Conservation (phyloP, 106 monocot species). For the Cymbidium sinense region DNA sequence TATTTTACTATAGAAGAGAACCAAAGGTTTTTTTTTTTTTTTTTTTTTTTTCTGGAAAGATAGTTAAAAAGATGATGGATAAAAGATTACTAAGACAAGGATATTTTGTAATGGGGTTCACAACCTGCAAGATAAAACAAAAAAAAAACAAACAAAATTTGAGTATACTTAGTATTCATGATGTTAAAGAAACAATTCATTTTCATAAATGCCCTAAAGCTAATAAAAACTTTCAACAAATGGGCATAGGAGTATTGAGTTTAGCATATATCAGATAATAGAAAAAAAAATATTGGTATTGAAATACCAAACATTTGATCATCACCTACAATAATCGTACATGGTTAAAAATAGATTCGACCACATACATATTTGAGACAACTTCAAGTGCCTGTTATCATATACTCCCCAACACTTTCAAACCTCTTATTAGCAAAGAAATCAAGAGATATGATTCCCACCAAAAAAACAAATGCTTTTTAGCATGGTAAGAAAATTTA, state of each 20-base stretch:
- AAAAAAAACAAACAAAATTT: background rate
- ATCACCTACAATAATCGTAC: background rate
- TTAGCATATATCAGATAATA: background rate
- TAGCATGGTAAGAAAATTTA: background rate
- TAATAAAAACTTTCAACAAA: background rate
- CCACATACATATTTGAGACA: too few species aligned
- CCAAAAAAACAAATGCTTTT: background rate
- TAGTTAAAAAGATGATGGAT: background rate
- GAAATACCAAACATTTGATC: background rate
- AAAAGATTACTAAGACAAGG: constrained; percentile 35
- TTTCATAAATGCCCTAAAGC: background rate
- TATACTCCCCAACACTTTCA: too few species aligned
- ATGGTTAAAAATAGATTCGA: too few species aligned
- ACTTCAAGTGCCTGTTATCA: too few species aligned
- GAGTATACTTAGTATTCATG: background rate
- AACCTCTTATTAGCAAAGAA: too few species aligned
- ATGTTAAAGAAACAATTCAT: background rate
- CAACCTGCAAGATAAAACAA: constrained; percentile 62
- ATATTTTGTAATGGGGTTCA: constrained; percentile 97
- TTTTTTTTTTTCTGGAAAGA: background rate
- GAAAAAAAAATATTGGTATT: background rate
- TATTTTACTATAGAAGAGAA: background rate
- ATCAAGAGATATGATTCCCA: background rate
- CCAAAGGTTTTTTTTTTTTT: background rate
- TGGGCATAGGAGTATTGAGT: too few species aligned